phyloP scores from a whole-genome alignment of 345 rosid species.

The Iberis pinnata region DNA sequence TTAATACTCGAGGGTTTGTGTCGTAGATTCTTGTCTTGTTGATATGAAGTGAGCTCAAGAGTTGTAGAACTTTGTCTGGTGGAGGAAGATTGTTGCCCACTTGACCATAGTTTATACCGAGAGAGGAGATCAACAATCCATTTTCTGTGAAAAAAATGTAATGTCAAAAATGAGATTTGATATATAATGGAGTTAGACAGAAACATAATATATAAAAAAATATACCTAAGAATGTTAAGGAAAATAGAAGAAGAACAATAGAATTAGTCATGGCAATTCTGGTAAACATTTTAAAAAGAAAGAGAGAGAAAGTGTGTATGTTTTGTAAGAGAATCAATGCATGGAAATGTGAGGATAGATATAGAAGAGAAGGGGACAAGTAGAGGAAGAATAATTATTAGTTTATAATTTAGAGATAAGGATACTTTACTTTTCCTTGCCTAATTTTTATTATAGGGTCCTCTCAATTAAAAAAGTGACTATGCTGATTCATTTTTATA shows the following conservation, averaged over 20 bases:
- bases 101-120: conserved; percentile 94
- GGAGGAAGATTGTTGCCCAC: conserved; percentile 66
- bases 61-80: conserved; percentile 61
- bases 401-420: conserved; percentile 21
- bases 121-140: conserved; percentile 41
- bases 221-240: conserved; percentile 43
- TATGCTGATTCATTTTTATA: conserved; percentile 7
- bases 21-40: conserved; percentile 79
- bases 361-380: conserved; percentile 24
- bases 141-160: conserved; percentile 32
- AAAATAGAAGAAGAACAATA: conserved; percentile 34
- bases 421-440: conserved; percentile 55
- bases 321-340: conserved; percentile 26
- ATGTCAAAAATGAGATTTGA: too few relatives aligned
- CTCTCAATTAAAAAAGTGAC: conserved; percentile 8
- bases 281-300: conserved; percentile 29
- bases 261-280: conserved; percentile 27
- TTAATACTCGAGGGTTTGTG: conserved; percentile 66
- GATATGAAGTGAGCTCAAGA: conserved; percentile 54
- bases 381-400: conserved; percentile 10
- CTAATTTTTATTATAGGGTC: conserved; percentile 21
- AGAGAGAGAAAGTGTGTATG: neutral
- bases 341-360: conserved; percentile 19
- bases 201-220: too few relatives aligned
- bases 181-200: too few relatives aligned